Evolutionary conservation across 306 rosid genomes (phyloP).

Genomic region (Vigna angularis): DNA sequence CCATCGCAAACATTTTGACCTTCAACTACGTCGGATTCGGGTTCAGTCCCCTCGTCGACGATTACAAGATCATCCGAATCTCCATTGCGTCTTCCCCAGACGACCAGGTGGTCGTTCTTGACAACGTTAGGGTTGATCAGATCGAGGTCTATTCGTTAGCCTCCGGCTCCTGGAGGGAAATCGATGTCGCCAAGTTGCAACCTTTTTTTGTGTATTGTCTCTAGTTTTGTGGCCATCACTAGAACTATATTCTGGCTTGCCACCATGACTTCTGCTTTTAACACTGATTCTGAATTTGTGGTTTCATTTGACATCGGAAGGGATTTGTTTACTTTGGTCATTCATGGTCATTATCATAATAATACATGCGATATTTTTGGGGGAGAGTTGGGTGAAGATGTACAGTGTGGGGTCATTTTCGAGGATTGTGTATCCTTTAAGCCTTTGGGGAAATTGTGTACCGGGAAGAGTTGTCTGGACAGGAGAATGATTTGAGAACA

Average conservation of each 20-base stretch:
- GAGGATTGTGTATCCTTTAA: background rate
- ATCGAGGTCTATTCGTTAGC: constrained; percentile 24
- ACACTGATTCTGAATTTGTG: background rate
- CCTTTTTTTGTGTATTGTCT: background rate
- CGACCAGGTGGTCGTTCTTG: background rate
- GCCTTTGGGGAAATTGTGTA: constrained; percentile 36
- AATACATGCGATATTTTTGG: background rate
- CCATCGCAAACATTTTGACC: too few species aligned
- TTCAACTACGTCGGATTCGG: too few species aligned
- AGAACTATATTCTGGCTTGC: constrained; percentile 34
- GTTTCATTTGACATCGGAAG: constrained; percentile 22
- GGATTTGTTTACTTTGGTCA: constrained; percentile 1
- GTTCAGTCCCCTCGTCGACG: background rate
- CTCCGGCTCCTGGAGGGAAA: constrained; percentile 18
- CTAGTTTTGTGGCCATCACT: background rate
- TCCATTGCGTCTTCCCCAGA: background rate
- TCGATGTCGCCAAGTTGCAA: background rate
- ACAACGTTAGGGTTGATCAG: background rate
- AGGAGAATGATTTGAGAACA: background rate
- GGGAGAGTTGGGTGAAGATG: constrained; percentile 34
- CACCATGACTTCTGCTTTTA: background rate
- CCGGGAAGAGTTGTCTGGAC: background rate
- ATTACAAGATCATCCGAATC: constrained; percentile 39
- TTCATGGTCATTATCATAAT: too few species aligned
- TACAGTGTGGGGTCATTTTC: constrained; percentile 26